A percentile compares a stretch with the other conserved stretches of the same genome.
Evolutionary conservation across 257 asterid genomes (phyloP).

Genomic region (Lycium ferocissimum): DNA sequence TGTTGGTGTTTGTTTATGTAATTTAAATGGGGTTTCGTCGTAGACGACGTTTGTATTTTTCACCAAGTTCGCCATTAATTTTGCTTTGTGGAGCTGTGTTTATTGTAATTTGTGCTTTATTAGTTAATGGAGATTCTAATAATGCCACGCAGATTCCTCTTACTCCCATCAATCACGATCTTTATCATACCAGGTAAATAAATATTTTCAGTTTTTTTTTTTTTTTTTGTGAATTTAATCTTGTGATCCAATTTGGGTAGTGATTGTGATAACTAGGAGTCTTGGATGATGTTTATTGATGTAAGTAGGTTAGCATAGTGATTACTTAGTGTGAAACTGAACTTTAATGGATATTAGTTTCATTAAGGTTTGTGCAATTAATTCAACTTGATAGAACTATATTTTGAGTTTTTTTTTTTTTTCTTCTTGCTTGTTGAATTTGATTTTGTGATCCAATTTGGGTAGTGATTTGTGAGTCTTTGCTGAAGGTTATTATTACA

Average conservation of each 20-base stretch:
- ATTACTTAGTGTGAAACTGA: neutral
- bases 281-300: neutral
- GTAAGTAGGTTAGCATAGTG: neutral
- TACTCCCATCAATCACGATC: conserved; percentile 88
- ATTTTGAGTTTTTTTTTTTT: too few relatives aligned
- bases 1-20: neutral
- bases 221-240: neutral
- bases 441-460: neutral
- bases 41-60: neutral
- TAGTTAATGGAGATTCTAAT: conserved; percentile 55
- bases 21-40: conserved; percentile 25
- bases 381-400: neutral
- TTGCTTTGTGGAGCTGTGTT: neutral
- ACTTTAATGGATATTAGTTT: neutral
- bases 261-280: neutral
- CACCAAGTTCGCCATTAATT: neutral
- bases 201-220: neutral
- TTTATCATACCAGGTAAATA: conserved; percentile 84
- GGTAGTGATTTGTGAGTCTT: neutral
- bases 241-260: conserved; percentile 10
- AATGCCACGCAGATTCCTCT: conserved; percentile 46
- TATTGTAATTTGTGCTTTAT: conserved; percentile 27
- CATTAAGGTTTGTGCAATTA: neutral
- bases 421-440: neutral
- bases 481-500: neutral